A percentile compares a stretch with the other conserved stretches of the same genome.
These are phyloP conservation scores for Mycosphaerelloides madeirae DNA, from an alignment of 2,329 filamentous ascomycete genomes.

Conservation along the genomic window DNA sequence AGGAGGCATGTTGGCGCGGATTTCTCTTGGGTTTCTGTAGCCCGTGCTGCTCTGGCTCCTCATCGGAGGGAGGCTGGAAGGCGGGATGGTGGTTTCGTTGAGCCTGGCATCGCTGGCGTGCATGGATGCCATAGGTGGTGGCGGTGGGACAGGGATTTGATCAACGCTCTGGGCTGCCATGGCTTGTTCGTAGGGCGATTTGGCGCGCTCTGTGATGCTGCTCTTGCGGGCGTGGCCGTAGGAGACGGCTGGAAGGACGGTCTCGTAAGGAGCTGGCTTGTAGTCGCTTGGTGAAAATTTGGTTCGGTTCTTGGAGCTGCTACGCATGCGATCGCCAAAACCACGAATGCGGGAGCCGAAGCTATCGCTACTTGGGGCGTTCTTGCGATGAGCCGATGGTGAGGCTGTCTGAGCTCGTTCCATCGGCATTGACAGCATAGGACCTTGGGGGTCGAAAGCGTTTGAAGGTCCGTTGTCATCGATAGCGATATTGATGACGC, in stretches of 20 bases:
- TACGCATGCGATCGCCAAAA: slow-evolving; percentile 57
- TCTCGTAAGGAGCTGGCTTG: slow-evolving; percentile 2
- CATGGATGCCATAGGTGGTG: slow-evolving; percentile 35
- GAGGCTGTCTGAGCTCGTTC: slow-evolving; percentile 29
- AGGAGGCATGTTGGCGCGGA: slow-evolving; percentile 49
- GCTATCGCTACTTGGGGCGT: slow-evolving; percentile 54
- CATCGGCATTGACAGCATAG: slow-evolving; percentile 26
- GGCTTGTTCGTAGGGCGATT: slow-evolving; percentile 31
- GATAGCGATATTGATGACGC: slow-evolving; percentile 44
- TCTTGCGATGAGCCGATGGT: slow-evolving; percentile 35
- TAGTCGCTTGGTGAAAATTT: slow-evolving; percentile 38
- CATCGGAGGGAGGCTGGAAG: slow-evolving; percentile 22
- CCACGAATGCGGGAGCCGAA: slow-evolving; percentile 51
- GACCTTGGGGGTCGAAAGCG: slow-evolving; percentile 11
- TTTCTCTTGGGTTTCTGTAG: slow-evolving; percentile 41
- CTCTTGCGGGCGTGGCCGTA: slow-evolving; percentile 12
- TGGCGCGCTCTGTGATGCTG: slow-evolving; percentile 21
- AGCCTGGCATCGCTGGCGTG: slow-evolving; percentile 19
- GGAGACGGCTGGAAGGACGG: slow-evolving; percentile 5
- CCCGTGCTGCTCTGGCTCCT: slow-evolving; percentile 24
- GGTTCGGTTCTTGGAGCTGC: slow-evolving; percentile 50
- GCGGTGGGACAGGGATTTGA: slow-evolving; percentile 26
- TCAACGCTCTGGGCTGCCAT: slow-evolving; percentile 22
- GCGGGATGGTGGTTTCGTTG: slow-evolving; percentile 41
- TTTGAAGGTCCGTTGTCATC: slow-evolving; percentile 33